Base-by-base conservation (phyloP, 1,284 basidiomycete species). In the Ganoderma sinense region DNA sequence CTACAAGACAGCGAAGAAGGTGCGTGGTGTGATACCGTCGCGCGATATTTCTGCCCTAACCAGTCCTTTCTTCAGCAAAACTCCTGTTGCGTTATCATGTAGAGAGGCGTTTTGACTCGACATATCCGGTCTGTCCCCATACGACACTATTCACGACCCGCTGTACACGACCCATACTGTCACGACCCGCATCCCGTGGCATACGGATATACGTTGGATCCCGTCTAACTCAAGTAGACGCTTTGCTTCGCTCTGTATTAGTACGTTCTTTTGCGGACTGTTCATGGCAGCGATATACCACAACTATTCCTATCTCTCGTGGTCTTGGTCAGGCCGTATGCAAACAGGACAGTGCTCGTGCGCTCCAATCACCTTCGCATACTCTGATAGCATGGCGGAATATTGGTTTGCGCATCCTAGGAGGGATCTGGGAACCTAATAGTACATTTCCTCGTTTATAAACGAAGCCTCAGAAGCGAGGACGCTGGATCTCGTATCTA, bases 1-100 rank as follows among this genome's bases (percentile, higher is more conserved):
- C 78, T 94, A 93, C 86, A 93, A 92, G 88, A 92, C 90, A 1
- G 91, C 91, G 20, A 92, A 92, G 85, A 92, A 91, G 87, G 89
- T 89, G 65, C 72, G 83, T 61, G 10, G 13, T 72, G n/a, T n/a
- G n/a, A n/a, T n/a, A n/a, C n/a, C n/a, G n/a, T n/a, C n/a, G n/a
- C n/a, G n/a, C n/a, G n/a, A n/a, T n/a, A 41, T 40, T 14, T 20
- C 13, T 11, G 11, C 10, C 14, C 39, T 13, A 13, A 61, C 39
- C 7, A 2, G 6, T 4, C 14, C 13, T 16, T 23, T 14, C 23
- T 8, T 1, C 11, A 90, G 91, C 92, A 93, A 89, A 91, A 91
- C 83, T 89, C 88, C 26, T 91, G 89, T 82, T 91, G 89, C 75
- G 81, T 88, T 20, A 73, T 84, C 73, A 84, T 84, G 83, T 84